Evolutionary conservation across 2,329 filamentous ascomycete genomes (phyloP).

Genomic region (Aspergillus sp.): DNA sequence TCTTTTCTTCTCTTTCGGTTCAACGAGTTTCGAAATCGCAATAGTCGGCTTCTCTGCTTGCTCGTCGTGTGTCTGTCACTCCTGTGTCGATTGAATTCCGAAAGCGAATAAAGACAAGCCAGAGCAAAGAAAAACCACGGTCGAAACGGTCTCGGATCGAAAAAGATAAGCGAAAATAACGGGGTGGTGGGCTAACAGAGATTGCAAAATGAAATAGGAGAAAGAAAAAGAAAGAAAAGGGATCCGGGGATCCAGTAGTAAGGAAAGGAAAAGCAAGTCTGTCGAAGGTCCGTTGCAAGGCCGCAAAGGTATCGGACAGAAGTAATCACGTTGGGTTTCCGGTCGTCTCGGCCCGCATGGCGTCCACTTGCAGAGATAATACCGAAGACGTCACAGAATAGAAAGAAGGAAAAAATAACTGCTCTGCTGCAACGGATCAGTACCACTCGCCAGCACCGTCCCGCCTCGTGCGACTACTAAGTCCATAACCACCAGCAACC

Average conservation of each 20-base stretch:
- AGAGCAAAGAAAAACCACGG: conserved; percentile 17
- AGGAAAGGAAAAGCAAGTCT: conserved; percentile 16
- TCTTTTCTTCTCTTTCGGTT: conserved; percentile 3
- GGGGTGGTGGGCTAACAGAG: conserved; percentile 30
- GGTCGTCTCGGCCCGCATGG: conserved; percentile 23
- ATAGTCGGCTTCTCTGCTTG: background rate
- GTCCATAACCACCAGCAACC: conserved; percentile 51
- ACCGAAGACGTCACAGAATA: background rate
- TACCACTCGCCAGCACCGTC: conserved; percentile 41
- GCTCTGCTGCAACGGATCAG: conserved; percentile 30
- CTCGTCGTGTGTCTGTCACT: background rate
- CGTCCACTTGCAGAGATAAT: conserved; percentile 18
- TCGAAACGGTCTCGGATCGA: conserved; percentile 28
- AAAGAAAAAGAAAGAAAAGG: conserved; percentile 16
- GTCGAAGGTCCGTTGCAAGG: conserved; percentile 24
- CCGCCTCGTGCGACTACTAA: conserved; percentile 48
- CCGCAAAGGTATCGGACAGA: conserved; percentile 14
- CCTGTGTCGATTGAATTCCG: conserved; percentile 8
- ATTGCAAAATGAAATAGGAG: conserved; percentile 28
- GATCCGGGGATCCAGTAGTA: conserved; percentile 22
- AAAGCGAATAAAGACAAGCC: conserved; percentile 3
- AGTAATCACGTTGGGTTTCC: conserved; percentile 15
- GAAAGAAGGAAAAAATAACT: conserved; percentile 9
- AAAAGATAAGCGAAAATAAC: conserved; percentile 28
- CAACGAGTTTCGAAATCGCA: conserved; percentile 25